Evolutionary conservation across 805 yeast species (phyloP).

Genomic region (Pachysolen tannophilus): DNA sequence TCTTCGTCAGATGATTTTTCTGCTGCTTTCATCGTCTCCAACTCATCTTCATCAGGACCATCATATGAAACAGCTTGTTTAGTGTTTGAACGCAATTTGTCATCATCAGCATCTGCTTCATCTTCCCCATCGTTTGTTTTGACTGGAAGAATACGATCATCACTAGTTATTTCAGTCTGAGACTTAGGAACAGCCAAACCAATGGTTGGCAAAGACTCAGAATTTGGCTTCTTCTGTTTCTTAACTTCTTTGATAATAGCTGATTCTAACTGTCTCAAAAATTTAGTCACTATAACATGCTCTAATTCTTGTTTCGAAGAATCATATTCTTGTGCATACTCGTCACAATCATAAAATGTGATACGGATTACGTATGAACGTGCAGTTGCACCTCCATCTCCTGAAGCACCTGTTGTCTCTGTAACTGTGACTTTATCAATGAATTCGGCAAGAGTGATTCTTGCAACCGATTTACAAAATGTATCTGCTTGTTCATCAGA

Average conservation of each 20-base stretch:
- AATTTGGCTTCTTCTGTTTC: conserved; percentile 55
- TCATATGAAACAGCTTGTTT: conserved; percentile 91
- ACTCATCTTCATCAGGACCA: conserved; percentile 91
- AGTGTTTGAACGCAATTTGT: conserved; percentile 48
- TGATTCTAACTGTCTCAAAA: conserved; percentile 63
- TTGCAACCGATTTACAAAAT: conserved; percentile 85
- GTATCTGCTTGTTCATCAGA: conserved; percentile 82
- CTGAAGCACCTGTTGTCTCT: conserved; percentile 69
- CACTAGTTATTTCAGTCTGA: conserved; percentile 32
- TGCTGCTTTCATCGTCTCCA: conserved; percentile 81
- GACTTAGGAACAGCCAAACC: conserved; percentile 65
- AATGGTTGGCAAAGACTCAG: conserved; percentile 49
- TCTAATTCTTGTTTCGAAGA: conserved; percentile 75
- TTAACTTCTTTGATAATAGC: conserved; percentile 74
- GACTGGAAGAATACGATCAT: conserved; percentile 15
- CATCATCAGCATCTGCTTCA: conserved; percentile 58
- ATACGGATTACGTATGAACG: conserved; percentile 73
- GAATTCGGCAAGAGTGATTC: conserved; percentile 79
- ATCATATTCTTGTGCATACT: conserved; percentile 85
- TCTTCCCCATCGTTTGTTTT: conserved; percentile 29
- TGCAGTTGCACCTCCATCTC: conserved; percentile 34
- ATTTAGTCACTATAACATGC: conserved; percentile 50
- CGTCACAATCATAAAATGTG: conserved; percentile 65
- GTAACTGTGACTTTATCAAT: conserved; percentile 78
- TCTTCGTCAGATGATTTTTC: conserved; percentile 67